A percentile compares a stretch with the other conserved stretches of the same genome.
Conservation (phyloP, 2,329 filamentous ascomycete genomes). For the Alternaria postmessia region DNA sequence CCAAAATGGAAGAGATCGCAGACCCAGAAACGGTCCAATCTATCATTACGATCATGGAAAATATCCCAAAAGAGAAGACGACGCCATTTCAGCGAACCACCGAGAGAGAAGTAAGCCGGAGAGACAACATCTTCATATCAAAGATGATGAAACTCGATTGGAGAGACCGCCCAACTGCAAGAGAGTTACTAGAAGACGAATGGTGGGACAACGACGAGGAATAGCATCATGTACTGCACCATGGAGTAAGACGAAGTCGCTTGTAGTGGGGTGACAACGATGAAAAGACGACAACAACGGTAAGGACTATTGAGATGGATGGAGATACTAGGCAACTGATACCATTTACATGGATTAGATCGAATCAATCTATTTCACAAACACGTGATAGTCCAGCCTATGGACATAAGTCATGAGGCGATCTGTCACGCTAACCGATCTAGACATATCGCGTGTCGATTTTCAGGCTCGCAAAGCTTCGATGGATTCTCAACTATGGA, state of each 20-base stretch:
- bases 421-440: too few relatives aligned
- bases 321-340: too few relatives aligned
- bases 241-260: slow-evolving; percentile 1
- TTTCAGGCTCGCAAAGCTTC: too few relatives aligned
- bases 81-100: slow-evolving; percentile 24
- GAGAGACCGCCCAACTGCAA: slow-evolving; percentile 53
- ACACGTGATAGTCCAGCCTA: not conserved
- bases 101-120: slow-evolving; percentile 21
- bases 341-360: too few relatives aligned
- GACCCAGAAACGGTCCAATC: slow-evolving; percentile 20
- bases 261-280: not conserved
- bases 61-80: slow-evolving; percentile 18
- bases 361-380: not conserved
- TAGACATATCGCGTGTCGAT: too few relatives aligned
- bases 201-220: slow-evolving; percentile 43
- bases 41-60: slow-evolving; percentile 21
- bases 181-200: slow-evolving; percentile 49
- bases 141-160: slow-evolving; percentile 58
- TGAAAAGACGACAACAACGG: not conserved
- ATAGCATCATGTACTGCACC: not conserved
- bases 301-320: not conserved
- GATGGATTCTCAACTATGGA: too few relatives aligned
- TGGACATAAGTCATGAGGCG: not conserved
- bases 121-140: slow-evolving; percentile 44
- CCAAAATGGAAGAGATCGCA: slow-evolving; percentile 31